These are phyloP conservation scores for Spergularia azorica DNA, from an alignment of 179 eudicot genomes.

Conservation along the genomic window DNA sequence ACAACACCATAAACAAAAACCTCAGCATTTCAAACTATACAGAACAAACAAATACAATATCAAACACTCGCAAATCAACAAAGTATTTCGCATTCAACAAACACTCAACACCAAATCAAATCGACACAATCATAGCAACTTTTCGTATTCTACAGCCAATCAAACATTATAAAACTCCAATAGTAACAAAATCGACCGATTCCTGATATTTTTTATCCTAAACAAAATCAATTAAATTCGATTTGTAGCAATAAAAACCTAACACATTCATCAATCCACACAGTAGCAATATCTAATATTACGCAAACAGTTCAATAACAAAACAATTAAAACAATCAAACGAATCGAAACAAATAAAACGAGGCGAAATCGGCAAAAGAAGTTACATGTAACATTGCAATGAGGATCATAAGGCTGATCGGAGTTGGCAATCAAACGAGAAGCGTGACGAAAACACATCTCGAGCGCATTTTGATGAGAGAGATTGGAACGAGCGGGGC, in stretches of 20 bases:
- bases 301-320: too few species aligned
- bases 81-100: neutral
- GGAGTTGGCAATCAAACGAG: slow-evolving; percentile 60
- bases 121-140: neutral
- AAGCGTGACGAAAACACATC: slow-evolving; percentile 66
- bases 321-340: too few species aligned
- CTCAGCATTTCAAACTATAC: neutral
- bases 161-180: too few species aligned
- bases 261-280: too few species aligned
- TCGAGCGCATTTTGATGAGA: slow-evolving; percentile 75
- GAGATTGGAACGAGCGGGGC: slow-evolving; percentile 54
- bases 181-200: too few species aligned
- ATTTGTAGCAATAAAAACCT: too few species aligned
- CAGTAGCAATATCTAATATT: too few species aligned
- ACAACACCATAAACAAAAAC: neutral
- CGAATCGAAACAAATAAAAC: too few species aligned
- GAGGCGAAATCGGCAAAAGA: neutral
- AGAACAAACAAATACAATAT: neutral
- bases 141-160: too few species aligned
- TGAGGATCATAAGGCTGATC: slow-evolving; percentile 51
- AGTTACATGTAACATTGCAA: slow-evolving; percentile 58
- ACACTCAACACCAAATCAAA: neutral
- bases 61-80: too few species aligned
- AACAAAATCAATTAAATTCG: neutral
- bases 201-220: neutral